Conservation (phyloP, 768 basidiomycete genomes). For the Leccinum subtestaceum region DNA sequence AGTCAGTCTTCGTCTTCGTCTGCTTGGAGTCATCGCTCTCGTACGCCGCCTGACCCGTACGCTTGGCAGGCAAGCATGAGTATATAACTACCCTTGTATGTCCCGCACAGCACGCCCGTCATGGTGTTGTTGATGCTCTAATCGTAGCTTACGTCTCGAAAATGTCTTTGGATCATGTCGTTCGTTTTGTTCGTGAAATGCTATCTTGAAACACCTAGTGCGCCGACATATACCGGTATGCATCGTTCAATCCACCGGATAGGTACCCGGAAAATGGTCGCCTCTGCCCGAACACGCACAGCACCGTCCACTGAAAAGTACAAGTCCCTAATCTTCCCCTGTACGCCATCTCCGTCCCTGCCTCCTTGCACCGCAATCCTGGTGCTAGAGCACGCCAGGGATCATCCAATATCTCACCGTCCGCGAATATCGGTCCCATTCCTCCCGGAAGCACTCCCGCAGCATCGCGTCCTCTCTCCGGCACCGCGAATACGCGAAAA, state of each 20-base stretch:
- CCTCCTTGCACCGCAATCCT: neutral
- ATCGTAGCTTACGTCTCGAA: neutral
- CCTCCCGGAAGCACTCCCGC: neutral
- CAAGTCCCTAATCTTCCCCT: neutral
- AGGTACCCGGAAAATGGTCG: neutral
- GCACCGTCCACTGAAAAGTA: neutral
- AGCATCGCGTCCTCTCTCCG: neutral
- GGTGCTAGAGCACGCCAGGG: neutral
- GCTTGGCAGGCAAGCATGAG: neutral
- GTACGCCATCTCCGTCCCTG: too few species aligned
- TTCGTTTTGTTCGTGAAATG: neutral
- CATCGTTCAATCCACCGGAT: too few species aligned
- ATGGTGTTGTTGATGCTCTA: neutral
- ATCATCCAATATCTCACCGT: neutral
- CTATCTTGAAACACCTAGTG: neutral
- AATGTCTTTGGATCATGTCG: neutral
- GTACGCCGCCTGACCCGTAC: conserved; percentile 1
- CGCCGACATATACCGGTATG: too few species aligned
- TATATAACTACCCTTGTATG: conserved; percentile 9
- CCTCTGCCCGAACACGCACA: neutral
- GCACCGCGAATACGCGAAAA: neutral
- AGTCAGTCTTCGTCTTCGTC: conserved; percentile 9
- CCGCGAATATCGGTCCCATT: neutral
- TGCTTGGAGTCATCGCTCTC: conserved; percentile 9
- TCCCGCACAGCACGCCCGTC: neutral